Evolutionary conservation across 1,284 basidiomycete species (phyloP).

Genomic region (Puccinia hordei): DNA sequence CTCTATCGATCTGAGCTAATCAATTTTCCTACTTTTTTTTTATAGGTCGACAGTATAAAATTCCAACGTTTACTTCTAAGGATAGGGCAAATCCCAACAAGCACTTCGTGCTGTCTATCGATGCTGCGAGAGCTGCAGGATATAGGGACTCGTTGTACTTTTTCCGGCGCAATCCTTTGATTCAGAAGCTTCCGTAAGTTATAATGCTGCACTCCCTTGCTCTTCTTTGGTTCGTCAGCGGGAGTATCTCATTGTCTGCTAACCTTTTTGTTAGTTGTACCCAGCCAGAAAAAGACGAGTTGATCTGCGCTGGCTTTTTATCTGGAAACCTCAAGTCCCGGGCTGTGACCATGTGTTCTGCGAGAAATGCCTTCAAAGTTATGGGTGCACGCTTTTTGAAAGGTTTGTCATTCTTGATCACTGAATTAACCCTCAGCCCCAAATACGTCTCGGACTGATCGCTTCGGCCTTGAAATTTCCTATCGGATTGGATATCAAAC

Average conservation of each 20-base stretch:
- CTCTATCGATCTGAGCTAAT: conserved; percentile 19
- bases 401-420: conserved; percentile 63
- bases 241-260: conserved; percentile 15
- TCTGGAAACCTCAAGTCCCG: conserved; percentile 83
- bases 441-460: not conserved
- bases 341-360: conserved; percentile 88
- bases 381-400: conserved; percentile 87
- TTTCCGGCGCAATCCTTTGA: conserved; percentile 83
- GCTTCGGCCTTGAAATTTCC: not conserved
- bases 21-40: not conserved
- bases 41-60: conserved; percentile 81
- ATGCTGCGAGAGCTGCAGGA: conserved; percentile 90
- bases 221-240: conserved; percentile 17
- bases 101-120: conserved; percentile 92
- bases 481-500: not conserved
- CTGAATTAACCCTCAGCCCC: not conserved
- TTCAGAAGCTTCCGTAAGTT: conserved; percentile 74
- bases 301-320: conserved; percentile 83
- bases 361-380: conserved; percentile 88
- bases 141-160: conserved; percentile 96
- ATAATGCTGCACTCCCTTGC: conserved; percentile 21
- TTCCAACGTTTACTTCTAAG: conserved; percentile 79
- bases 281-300: conserved; percentile 76
- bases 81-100: conserved; percentile 75
- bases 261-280: conserved; percentile 56